Conservation (phyloP, 192 early-diverging fungal species). For the Piromyces finnis region DNA sequence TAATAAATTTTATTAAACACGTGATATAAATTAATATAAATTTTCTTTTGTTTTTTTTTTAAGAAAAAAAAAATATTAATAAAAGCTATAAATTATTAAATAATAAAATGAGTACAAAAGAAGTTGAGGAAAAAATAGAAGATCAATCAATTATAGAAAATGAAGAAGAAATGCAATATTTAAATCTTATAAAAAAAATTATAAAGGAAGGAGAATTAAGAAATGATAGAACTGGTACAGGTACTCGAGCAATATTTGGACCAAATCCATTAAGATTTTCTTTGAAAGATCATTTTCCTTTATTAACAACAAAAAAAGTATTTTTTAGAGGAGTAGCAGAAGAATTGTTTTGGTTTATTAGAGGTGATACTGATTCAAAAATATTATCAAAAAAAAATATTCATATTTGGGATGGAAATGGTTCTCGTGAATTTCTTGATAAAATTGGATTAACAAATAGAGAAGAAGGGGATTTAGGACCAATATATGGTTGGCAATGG, state of each 20-base stretch:
- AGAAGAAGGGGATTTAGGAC: constrained; percentile 73
- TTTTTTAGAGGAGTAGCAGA: constrained; percentile 79
- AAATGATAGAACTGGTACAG: constrained; percentile 79
- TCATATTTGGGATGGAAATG: constrained; percentile 82
- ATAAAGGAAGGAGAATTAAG: constrained; percentile 53
- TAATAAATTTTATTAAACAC: no score
- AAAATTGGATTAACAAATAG: constrained; percentile 51
- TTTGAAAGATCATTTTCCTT: constrained; percentile 60
- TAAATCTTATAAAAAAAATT: constrained; percentile 51
- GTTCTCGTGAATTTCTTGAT: constrained; percentile 78
- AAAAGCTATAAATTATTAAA: no score
- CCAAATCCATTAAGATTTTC: constrained; percentile 75
- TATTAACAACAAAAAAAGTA: constrained; percentile 90
- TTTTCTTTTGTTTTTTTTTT: no score
- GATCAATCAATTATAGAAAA: background rate
- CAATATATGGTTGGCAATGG: constrained; percentile 97
- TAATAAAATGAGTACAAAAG: background rate
- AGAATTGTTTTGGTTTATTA: constrained; percentile 91
- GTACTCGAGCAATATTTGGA: constrained; percentile 63
- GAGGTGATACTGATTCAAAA: constrained; percentile 65
- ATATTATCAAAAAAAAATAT: constrained; percentile 57
- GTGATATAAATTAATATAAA: no score
- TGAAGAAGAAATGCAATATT: constrained; percentile 72
- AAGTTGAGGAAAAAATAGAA: background rate
- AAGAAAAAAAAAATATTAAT: no score